Evolutionary conservation across 148 eudicot species (phyloP).

Genomic region (Rhododendron ovatum): DNA sequence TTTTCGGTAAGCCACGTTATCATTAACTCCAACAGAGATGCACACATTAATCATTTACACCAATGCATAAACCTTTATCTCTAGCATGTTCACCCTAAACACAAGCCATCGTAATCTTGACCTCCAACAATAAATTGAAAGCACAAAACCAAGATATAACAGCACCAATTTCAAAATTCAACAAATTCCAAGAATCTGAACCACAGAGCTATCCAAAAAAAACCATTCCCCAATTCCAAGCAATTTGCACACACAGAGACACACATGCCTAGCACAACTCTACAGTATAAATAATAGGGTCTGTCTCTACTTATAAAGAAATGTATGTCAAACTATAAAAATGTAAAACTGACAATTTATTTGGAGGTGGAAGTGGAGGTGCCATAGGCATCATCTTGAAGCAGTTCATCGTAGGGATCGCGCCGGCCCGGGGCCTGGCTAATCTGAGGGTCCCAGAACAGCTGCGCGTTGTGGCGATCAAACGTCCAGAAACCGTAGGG

Average conservation of each 20-base stretch:
- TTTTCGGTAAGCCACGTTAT: too few species aligned
- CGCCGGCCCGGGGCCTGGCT: slow-evolving; percentile 85
- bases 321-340: too few species aligned
- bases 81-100: too few species aligned
- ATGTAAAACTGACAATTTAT: slow-evolving; percentile 23
- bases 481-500: slow-evolving; percentile 97
- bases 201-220: neutral
- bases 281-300: neutral
- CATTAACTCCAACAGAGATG: too few species aligned
- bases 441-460: slow-evolving; percentile 91
- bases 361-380: slow-evolving; percentile 18
- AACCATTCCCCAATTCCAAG: neutral
- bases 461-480: slow-evolving; percentile 88
- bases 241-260: neutral
- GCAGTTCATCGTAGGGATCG: slow-evolving; percentile 90
- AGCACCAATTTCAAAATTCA: neutral
- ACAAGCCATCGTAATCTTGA: too few species aligned
- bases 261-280: neutral
- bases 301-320: neutral
- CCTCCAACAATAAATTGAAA: too few species aligned
- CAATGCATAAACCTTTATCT: too few species aligned
- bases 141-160: neutral
- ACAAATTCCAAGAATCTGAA: neutral
- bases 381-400: slow-evolving; percentile 31
- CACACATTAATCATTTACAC: too few species aligned